Evolutionary conservation across 768 basidiomycete species (phyloP).

Genomic region (Xerocomellus amylosporus): DNA sequence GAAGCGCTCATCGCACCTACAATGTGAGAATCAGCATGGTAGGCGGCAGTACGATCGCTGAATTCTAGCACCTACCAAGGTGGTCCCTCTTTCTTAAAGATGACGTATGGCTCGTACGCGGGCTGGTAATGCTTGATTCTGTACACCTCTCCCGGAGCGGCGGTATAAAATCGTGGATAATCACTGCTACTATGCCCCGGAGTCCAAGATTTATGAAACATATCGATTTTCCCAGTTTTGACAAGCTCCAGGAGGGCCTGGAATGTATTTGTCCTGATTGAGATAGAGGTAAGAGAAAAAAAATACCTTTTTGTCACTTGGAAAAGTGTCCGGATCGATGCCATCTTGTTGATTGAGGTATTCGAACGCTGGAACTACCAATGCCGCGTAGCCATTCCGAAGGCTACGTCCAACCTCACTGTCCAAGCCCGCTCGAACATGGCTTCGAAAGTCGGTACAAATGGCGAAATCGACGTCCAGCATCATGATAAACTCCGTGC

Average conservation of each 20-base stretch:
- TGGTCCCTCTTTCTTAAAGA: conserved; percentile 72
- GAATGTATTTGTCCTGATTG: neutral
- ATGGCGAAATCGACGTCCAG: conserved; percentile 86
- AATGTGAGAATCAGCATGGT: neutral
- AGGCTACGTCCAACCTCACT: conserved; percentile 41
- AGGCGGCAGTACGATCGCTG: neutral
- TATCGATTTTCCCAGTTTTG: conserved; percentile 51
- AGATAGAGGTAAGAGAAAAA: neutral
- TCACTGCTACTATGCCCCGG: conserved; percentile 82
- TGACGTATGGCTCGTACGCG: conserved; percentile 86
- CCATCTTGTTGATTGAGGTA: conserved; percentile 66
- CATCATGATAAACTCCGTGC: conserved; percentile 86
- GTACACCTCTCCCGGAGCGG: conserved; percentile 67
- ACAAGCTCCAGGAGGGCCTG: conserved; percentile 62
- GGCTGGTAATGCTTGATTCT: conserved; percentile 74
- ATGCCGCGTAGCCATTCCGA: conserved; percentile 58
- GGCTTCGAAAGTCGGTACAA: conserved; percentile 74
- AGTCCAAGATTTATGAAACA: conserved; percentile 78
- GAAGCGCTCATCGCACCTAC: conserved; percentile 88
- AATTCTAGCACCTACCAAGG: conserved; percentile 54
- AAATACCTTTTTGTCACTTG: conserved; percentile 61
- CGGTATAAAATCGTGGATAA: conserved; percentile 63
- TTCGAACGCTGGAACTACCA: conserved; percentile 87
- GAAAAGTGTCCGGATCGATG: conserved; percentile 55
- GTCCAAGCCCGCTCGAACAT: conserved; percentile 44